Base-by-base conservation (phyloP, 192 early-diverging fungal species). In the Mortierella alpina region DNA sequence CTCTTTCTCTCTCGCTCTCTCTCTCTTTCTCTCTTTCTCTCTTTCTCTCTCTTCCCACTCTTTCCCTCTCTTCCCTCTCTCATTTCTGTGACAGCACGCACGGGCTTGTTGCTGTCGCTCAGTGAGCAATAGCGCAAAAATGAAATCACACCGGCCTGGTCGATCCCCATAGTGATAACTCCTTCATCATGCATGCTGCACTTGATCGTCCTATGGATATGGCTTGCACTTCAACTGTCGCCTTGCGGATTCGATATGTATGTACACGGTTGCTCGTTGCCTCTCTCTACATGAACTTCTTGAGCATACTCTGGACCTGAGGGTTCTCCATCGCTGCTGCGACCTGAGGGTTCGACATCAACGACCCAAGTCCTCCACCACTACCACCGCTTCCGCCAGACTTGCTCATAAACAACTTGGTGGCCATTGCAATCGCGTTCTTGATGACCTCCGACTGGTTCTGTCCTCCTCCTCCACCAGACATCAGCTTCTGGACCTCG, bases 401-500 rank as follows among this genome's bases (percentile, higher is more conserved):
- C 54, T 72, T 66, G 77, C 77, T 46, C 48, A 66, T 66, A 59
- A 72, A 80, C 65, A 80, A 20, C 60, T 80, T 62, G 46, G 44
- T 80, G 47, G 70, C 77, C 70, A 68, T 80, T 0, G 70, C 70
- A 51, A 80, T 58, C 12, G 77, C 77, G 14, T 44, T 51, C 55
- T 80, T 63, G 20, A 80, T 17, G 22, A 80, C 66, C 0, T 64
- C 22, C 23, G 59, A 18, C 70, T 80, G 72, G 45, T 80, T 69
- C 0, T 44, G 3, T n/a, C 70, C 77, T 47, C 70, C 77, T 47
- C 70, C 70, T 8, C 59, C 59, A 14, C 70, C 59, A 13, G 77
- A 80, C 47, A 80, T 63, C 60, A 80, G 6, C 69, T 80, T 80
- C 70, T 68, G 72, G 39, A 57, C 77, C 70, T 80, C 70, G 13